These are phyloP conservation scores for Chloris gayana DNA, from an alignment of 176 grass and related monocot genomes.

Conservation along the genomic window DNA sequence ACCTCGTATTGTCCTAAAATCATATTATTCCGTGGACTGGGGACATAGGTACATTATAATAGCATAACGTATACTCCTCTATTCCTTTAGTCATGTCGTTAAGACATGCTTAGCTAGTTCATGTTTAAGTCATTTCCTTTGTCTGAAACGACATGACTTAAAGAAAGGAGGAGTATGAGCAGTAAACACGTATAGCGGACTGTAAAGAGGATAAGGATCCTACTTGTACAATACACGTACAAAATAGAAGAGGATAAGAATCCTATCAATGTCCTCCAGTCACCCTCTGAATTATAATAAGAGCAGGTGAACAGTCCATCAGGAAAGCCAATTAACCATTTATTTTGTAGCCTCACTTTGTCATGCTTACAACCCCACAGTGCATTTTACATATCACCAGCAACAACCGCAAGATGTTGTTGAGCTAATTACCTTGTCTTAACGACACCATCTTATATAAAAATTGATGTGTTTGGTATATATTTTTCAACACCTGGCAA, in stretches of 20 bases:
- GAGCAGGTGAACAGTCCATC: background rate
- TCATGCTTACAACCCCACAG: background rate
- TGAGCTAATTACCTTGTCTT: background rate
- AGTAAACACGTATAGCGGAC: background rate
- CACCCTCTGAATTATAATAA: background rate
- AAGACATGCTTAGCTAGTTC: too few species aligned
- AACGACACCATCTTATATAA: background rate
- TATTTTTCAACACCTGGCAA: background rate
- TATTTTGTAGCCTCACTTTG: background rate
- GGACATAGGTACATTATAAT: too few species aligned
- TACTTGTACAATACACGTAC: too few species aligned
- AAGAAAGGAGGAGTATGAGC: too few species aligned
- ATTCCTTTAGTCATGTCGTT: too few species aligned
- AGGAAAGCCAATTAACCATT: background rate
- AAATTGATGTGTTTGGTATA: too few species aligned
- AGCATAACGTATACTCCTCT: too few species aligned
- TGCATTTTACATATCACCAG: background rate
- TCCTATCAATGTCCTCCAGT: background rate
- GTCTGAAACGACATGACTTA: too few species aligned
- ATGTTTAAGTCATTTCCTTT: too few species aligned
- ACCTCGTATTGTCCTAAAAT: too few species aligned
- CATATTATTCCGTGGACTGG: too few species aligned
- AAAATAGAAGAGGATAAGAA: background rate
- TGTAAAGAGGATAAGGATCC: too few species aligned
- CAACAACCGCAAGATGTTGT: background rate